Evolutionary conservation across 495 filamentous ascomycete genomes (phyloP).

Genomic region (Aspergillus conjunctus): DNA sequence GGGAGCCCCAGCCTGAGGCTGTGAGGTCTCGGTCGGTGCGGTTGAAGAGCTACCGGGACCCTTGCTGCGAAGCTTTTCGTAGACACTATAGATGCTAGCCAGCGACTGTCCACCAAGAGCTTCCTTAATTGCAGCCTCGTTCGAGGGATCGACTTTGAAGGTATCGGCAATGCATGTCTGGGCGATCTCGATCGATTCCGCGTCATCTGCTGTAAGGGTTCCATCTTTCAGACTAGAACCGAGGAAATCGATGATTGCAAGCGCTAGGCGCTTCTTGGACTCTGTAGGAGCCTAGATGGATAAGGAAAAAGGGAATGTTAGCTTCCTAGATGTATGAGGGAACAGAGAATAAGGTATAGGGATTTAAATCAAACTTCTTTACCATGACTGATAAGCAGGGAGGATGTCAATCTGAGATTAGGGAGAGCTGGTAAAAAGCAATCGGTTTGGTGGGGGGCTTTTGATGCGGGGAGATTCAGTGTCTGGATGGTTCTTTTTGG

Average conservation of each 20-base stretch:
- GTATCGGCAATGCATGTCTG: conserved; percentile 89
- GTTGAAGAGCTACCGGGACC: conserved; percentile 32
- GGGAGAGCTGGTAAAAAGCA: conserved; percentile 14
- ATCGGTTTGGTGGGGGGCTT: conserved; percentile 11
- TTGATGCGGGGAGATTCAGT: conserved; percentile 14
- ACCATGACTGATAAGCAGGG: conserved; percentile 8
- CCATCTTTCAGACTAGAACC: conserved; percentile 82
- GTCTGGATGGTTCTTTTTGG: conserved; percentile 19
- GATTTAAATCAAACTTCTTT: neutral
- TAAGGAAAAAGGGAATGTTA: conserved; percentile 6
- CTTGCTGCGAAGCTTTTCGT: conserved; percentile 88
- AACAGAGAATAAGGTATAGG: neutral
- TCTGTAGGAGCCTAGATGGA: conserved; percentile 56
- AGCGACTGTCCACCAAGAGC: conserved; percentile 85
- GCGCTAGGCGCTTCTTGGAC: conserved; percentile 93
- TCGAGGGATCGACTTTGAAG: conserved; percentile 87
- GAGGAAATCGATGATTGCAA: conserved; percentile 96
- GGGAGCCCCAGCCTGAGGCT: conserved; percentile 41
- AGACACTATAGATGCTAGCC: conserved; percentile 87
- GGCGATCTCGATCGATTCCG: conserved; percentile 89
- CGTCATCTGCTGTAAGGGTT: conserved; percentile 81
- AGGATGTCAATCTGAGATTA: neutral
- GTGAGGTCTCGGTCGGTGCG: conserved; percentile 20
- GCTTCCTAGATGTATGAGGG: neutral
- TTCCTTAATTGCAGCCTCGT: conserved; percentile 69